phyloP scores from a whole-genome alignment of 2,329 filamentous ascomycete species.

The Monosporascus sp. region DNA sequence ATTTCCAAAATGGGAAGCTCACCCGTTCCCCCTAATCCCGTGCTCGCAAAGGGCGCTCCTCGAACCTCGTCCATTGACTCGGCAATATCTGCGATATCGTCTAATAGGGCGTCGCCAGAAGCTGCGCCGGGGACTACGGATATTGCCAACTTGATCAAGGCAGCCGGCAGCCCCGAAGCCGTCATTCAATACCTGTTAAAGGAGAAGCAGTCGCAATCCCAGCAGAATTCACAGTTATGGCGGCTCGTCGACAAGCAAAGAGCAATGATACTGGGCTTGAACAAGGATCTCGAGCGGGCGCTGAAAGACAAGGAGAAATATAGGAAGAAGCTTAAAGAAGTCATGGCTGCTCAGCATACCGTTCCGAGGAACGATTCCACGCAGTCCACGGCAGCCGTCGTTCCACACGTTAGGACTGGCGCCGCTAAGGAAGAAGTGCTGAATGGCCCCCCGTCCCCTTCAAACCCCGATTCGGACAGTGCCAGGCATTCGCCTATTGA shows the following conservation, averaged over 20 bases:
- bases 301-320: conserved; percentile 95
- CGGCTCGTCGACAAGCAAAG: conserved; percentile 93
- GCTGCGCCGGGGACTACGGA: conserved; percentile 61
- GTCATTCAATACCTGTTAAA: conserved; percentile 83
- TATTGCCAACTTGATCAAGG: conserved; percentile 70
- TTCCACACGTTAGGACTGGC: conserved; percentile 22
- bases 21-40: conserved; percentile 34
- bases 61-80: conserved; percentile 91
- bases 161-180: conserved; percentile 83
- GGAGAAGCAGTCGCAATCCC: conserved; percentile 82
- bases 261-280: conserved; percentile 86
- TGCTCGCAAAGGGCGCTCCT: conserved; percentile 38
- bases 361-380: conserved; percentile 12
- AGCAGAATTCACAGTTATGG: conserved; percentile 92
- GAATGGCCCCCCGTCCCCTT: conserved; percentile 42
- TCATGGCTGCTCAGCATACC: conserved; percentile 35
- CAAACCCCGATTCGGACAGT: conserved; percentile 42
- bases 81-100: conserved; percentile 73
- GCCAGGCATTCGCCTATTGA: conserved; percentile 54
- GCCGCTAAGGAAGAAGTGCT: conserved; percentile 24
- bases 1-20: conserved; percentile 43
- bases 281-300: conserved; percentile 87
- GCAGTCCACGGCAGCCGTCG: conserved; percentile 12
- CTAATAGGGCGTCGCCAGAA: conserved; percentile 52
- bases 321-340: conserved; percentile 81